A percentile compares a stretch with the other conserved stretches of the same genome.
phyloP scores from a whole-genome alignment of 805 yeast species.

The Lipomyces sp. region DNA sequence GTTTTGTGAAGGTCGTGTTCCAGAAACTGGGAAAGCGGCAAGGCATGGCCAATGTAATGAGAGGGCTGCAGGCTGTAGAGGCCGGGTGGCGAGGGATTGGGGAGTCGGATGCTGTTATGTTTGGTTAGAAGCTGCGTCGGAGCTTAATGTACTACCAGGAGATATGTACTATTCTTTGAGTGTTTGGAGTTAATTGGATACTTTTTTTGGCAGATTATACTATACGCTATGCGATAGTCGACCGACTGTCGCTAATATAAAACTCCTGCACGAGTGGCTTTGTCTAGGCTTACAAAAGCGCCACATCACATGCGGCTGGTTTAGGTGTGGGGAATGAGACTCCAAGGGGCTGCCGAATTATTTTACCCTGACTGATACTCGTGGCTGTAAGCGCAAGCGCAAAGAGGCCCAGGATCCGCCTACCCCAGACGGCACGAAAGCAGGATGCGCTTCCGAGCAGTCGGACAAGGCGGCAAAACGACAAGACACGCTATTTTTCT shows the following conservation, averaged over 20 bases:
- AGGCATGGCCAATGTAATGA: constrained; percentile 36
- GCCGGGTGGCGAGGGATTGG: constrained; percentile 28
- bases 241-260: no score
- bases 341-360: no score
- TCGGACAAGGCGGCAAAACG: no score
- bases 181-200: not conserved
- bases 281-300: no score
- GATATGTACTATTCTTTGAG: not conserved
- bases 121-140: constrained; percentile 14
- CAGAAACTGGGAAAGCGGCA: constrained; percentile 31
- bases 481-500: no score
- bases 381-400: not conserved
- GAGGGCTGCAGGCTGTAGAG: constrained; percentile 31
- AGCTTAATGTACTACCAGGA: not conserved
- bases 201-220: no score
- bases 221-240: no score
- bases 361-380: not conserved
- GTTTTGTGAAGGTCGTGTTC: constrained; percentile 35
- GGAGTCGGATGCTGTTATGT: constrained; percentile 26
- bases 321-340: not conserved
- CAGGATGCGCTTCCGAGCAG: no score
- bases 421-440: no score
- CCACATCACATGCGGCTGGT: not conserved
- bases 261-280: no score
- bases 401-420: no score